Conservation (phyloP, 1,284 basidiomycete species). For the Rhodotorula mucilaginosa region DNA sequence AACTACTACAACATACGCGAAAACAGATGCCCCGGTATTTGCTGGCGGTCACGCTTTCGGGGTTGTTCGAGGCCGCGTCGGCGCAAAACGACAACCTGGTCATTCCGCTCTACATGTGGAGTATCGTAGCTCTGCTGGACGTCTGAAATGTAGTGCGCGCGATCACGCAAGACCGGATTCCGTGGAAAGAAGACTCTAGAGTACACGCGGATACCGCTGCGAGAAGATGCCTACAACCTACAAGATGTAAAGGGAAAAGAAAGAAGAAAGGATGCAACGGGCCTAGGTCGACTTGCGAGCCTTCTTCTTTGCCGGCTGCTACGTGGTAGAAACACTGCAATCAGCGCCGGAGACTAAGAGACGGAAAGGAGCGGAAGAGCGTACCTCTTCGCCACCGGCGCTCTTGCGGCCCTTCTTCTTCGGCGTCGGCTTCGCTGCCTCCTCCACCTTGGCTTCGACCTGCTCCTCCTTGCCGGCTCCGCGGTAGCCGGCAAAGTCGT, state of each 20-base stretch:
- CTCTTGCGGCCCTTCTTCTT: constrained; percentile 32
- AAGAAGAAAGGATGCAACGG: background rate
- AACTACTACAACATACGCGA: background rate
- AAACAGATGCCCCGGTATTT: constrained; percentile 46
- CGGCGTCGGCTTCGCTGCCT: constrained; percentile 23
- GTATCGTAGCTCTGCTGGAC: constrained; percentile 17
- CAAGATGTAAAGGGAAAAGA: background rate
- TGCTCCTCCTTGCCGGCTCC: constrained; percentile 22
- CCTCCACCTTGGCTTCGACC: constrained; percentile 13
- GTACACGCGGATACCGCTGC: constrained; percentile 3
- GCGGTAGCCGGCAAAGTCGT: constrained; percentile 69
- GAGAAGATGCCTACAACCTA: background rate
- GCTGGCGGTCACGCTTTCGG: constrained; percentile 61
- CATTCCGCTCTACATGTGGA: constrained; percentile 41
- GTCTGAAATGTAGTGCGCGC: background rate
- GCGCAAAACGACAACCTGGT: constrained; percentile 94
- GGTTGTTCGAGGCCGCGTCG: constrained; percentile 78
- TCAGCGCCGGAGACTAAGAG: background rate
- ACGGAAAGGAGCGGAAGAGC: background rate
- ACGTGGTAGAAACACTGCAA: no score
- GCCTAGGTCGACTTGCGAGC: constrained; percentile 5
- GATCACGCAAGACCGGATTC: background rate
- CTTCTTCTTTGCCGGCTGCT: constrained; percentile 8
- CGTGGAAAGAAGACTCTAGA: background rate
- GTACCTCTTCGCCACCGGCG: constrained; percentile 25